Evolutionary conservation across 768 basidiomycete species (phyloP).

Genomic region (Hydnum rufescens): DNA sequence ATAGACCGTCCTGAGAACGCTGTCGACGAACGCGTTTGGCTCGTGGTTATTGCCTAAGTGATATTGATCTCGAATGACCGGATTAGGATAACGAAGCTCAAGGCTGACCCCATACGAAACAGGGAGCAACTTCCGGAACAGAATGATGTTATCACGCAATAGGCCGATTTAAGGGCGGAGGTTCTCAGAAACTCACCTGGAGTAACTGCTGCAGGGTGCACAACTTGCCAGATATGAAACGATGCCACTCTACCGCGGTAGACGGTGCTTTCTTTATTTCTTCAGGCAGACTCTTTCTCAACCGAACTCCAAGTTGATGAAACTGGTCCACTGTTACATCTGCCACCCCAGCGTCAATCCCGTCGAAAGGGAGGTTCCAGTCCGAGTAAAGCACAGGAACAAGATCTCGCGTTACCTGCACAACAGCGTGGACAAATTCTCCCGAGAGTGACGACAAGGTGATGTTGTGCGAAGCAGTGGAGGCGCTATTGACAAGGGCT

Average conservation of each 20-base stretch:
- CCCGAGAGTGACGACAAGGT: constrained; percentile 82
- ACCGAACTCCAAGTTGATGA: constrained; percentile 34
- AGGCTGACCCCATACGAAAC: constrained; percentile 49
- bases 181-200: constrained; percentile 28
- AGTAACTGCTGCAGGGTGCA: constrained; percentile 56
- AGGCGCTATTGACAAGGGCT: neutral
- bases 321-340: constrained; percentile 78
- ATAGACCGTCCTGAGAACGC: constrained; percentile 68
- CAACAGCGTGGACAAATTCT: constrained; percentile 64
- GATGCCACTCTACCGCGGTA: constrained; percentile 20
- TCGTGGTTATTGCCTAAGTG: constrained; percentile 35
- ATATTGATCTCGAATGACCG: constrained; percentile 25
- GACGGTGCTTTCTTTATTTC: constrained; percentile 2
- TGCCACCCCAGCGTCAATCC: constrained; percentile 55
- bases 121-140: constrained; percentile 17
- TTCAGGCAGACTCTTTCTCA: constrained; percentile 27
- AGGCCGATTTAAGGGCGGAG: neutral
- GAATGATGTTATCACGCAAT: neutral
- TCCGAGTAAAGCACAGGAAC: constrained; percentile 71
- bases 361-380: constrained; percentile 50
- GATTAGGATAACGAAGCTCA: constrained; percentile 60
- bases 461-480: constrained; percentile 23
- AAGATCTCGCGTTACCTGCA: constrained; percentile 83
- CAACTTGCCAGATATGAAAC: constrained; percentile 23
- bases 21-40: constrained; percentile 67